Percentiles rank a stretch among this genome's conserved stretches.
These are phyloP conservation scores for Malassezia yamatoensis DNA, from an alignment of 1,284 basidiomycete species.

Conservation along the genomic window DNA sequence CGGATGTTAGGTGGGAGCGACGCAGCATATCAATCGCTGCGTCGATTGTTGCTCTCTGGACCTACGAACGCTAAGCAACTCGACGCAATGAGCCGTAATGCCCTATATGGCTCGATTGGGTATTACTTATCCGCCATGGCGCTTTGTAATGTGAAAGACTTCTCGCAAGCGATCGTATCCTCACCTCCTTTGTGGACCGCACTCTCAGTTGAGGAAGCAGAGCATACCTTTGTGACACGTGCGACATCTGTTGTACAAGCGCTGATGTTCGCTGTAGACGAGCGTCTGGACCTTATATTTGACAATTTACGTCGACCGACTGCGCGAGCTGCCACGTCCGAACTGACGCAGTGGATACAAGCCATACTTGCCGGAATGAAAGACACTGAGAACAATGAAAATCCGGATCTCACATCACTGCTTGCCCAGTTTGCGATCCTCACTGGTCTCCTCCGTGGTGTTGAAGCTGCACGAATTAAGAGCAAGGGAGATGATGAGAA, in stretches of 20 bases:
- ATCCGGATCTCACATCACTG: not conserved
- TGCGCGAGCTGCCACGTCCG: slow-evolving; percentile 24
- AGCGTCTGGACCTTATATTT: slow-evolving; percentile 31
- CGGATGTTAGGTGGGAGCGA: slow-evolving; percentile 16
- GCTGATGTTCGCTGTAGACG: slow-evolving; percentile 26
- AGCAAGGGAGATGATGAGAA: not conserved
- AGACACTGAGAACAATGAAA: slow-evolving; percentile 2
- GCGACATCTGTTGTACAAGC: slow-evolving; percentile 26
- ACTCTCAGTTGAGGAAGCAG: not conserved
- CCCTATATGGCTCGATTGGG: slow-evolving; percentile 38
- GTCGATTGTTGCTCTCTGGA: slow-evolving; percentile 32
- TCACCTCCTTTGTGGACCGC: slow-evolving; percentile 34
- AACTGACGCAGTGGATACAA: slow-evolving; percentile 25
- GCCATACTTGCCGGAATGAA: slow-evolving; percentile 23
- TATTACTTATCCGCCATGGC: slow-evolving; percentile 35
- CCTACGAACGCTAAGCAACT: slow-evolving; percentile 32
- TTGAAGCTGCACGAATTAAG: slow-evolving; percentile 23
- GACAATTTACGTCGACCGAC: slow-evolving; percentile 19
- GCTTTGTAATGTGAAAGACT: slow-evolving; percentile 27
- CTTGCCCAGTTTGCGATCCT: slow-evolving; percentile 34
- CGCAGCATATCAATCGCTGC: slow-evolving; percentile 33
- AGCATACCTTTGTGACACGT: slow-evolving; percentile 17
- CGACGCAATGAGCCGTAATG: slow-evolving; percentile 28
- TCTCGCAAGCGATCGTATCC: slow-evolving; percentile 25
- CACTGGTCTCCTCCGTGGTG: slow-evolving; percentile 34